Conservation (phyloP, 495 filamentous ascomycete genomes). For the Jackrogersella minutella region DNA sequence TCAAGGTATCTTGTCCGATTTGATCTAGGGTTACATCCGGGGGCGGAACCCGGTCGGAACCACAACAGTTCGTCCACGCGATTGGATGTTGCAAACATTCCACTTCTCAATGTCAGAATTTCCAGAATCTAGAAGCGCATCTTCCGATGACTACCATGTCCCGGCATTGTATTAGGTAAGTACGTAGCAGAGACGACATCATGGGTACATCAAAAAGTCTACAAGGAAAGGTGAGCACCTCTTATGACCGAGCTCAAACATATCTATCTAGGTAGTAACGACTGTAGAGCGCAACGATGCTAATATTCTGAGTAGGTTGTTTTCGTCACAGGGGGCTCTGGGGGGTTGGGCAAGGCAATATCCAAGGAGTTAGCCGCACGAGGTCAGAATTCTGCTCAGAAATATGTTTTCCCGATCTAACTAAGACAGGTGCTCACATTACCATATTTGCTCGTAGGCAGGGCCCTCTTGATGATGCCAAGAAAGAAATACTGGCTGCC, state of each 20-base stretch:
- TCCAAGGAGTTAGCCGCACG: conserved; percentile 37
- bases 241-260: neutral
- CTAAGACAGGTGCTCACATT: conserved; percentile 36
- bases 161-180: neutral
- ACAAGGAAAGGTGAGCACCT: conserved; percentile 18
- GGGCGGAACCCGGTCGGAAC: conserved; percentile 18
- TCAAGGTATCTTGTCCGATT: neutral
- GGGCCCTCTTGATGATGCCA: conserved; percentile 37
- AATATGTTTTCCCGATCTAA: neutral
- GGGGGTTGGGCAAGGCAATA: conserved; percentile 44
- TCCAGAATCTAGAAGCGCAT: neutral
- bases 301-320: conserved; percentile 33
- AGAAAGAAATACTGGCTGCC: conserved; percentile 31
- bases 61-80: neutral
- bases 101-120: conserved; percentile 2
- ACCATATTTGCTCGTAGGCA: conserved; percentile 37
- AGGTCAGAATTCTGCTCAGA: conserved; percentile 23
- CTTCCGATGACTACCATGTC: neutral
- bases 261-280: neutral
- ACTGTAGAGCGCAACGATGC: neutral
- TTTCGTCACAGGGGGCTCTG: conserved; percentile 44
- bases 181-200: neutral
- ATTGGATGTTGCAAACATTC: conserved; percentile 11
- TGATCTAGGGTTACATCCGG: conserved; percentile 16
- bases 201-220: conserved; percentile 17